phyloP scores from a whole-genome alignment of 2,329 filamentous ascomycete genomes.

The Aureobasidium sp. region DNA sequence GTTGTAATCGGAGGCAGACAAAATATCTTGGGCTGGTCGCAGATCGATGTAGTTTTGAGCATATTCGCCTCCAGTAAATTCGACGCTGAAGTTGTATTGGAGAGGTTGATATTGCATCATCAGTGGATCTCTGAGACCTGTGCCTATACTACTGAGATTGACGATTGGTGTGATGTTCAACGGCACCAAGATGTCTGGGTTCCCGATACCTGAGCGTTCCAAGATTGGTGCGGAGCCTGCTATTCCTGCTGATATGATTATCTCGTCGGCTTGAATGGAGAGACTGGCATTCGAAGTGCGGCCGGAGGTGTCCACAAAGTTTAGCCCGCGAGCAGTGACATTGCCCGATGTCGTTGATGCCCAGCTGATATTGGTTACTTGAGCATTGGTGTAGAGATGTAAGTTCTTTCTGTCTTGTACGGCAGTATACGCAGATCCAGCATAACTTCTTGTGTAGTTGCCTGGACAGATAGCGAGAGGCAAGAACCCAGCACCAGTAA shows the following conservation, averaged over 20 bases:
- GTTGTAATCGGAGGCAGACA: slow-evolving; percentile 5
- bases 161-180: slow-evolving; percentile 23
- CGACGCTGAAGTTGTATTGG: slow-evolving; percentile 5
- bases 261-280: slow-evolving; percentile 24
- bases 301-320: not conserved
- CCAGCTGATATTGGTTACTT: not conserved
- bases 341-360: not conserved
- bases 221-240: slow-evolving; percentile 26
- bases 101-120: slow-evolving; percentile 8
- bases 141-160: slow-evolving; percentile 24
- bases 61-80: slow-evolving; percentile 12
- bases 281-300: slow-evolving; percentile 12
- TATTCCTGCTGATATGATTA: slow-evolving; percentile 28
- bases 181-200: slow-evolving; percentile 19
- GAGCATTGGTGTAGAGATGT: not conserved
- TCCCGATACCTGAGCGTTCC: slow-evolving; percentile 28
- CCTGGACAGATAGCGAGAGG: not conserved
- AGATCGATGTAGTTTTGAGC: slow-evolving; percentile 13
- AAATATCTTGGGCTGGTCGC: slow-evolving; percentile 1
- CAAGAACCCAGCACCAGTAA: slow-evolving; percentile 5
- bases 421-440: slow-evolving; percentile 6
- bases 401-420: not conserved
- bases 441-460: slow-evolving; percentile 2
- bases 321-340: not conserved
- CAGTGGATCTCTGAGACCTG: slow-evolving; percentile 34